Percentiles rank a stretch among this genome's conserved stretches.
Evolutionary conservation across 2,329 filamentous ascomycete genomes (phyloP).

Genomic region (Ophiocordyceps camponoti-saundersi): DNA sequence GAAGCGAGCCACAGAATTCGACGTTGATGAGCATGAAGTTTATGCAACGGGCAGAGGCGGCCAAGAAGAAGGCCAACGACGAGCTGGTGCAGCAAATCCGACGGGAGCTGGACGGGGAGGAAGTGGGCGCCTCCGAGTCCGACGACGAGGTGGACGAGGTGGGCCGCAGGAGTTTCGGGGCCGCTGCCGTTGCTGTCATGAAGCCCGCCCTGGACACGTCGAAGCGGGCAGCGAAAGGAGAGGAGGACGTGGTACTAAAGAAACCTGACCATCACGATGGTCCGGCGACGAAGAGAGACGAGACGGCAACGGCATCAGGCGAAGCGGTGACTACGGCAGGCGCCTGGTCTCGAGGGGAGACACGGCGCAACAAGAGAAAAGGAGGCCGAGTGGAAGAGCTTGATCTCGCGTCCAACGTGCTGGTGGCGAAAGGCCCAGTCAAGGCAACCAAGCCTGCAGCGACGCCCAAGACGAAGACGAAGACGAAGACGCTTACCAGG

Average conservation of each 20-base stretch:
- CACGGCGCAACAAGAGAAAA: slow-evolving; percentile 20
- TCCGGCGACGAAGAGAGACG: background rate
- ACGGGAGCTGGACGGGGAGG: slow-evolving; percentile 51
- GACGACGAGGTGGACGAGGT: slow-evolving; percentile 39
- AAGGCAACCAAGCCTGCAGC: slow-evolving; percentile 7
- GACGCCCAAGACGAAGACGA: slow-evolving; percentile 7
- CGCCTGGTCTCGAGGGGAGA: slow-evolving; percentile 23
- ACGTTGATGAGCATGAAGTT: slow-evolving; percentile 77
- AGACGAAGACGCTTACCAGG: background rate
- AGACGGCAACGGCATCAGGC: slow-evolving; percentile 2
- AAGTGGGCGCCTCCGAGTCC: slow-evolving; percentile 25
- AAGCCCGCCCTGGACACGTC: slow-evolving; percentile 14
- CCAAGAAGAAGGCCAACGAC: slow-evolving; percentile 64
- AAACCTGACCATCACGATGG: background rate
- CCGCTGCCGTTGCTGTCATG: slow-evolving; percentile 16
- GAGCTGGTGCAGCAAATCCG: slow-evolving; percentile 54
- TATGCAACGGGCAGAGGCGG: slow-evolving; percentile 78
- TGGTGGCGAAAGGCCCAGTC: slow-evolving; percentile 12
- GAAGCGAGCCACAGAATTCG: slow-evolving; percentile 35
- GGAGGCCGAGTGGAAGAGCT: slow-evolving; percentile 17
- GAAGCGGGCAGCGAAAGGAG: slow-evolving; percentile 3
- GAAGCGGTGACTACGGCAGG: slow-evolving; percentile 14
- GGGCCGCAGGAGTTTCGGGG: slow-evolving; percentile 57
- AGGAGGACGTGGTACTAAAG: background rate
- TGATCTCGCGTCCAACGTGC: slow-evolving; percentile 20